Percentiles rank a stretch among this genome's conserved stretches.
These are phyloP conservation scores for Xylaria longipes DNA, from an alignment of 495 filamentous ascomycete species.

Conservation along the genomic window DNA sequence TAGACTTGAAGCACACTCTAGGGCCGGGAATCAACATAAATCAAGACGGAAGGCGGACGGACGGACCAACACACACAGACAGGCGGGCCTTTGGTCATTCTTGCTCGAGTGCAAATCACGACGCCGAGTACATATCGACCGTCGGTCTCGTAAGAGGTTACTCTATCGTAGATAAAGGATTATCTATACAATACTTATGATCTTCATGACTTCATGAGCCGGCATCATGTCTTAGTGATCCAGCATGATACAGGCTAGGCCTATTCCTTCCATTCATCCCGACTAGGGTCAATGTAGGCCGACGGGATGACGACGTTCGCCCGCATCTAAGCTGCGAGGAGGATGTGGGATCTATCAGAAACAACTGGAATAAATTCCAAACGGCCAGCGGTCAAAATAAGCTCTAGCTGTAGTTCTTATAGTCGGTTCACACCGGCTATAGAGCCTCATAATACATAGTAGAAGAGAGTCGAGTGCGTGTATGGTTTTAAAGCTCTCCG, in stretches of 20 bases:
- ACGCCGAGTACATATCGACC: not conserved
- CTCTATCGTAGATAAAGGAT: conserved; percentile 12
- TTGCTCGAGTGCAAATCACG: not conserved
- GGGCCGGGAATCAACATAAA: not conserved
- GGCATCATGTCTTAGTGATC: not conserved
- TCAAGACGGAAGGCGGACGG: not conserved
- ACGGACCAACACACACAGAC: not conserved
- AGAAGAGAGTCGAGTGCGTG: not conserved
- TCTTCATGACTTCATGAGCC: conserved; percentile 2
- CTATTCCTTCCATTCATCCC: not conserved
- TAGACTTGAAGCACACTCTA: conserved; percentile 13
- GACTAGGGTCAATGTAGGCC: not conserved
- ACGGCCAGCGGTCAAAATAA: not conserved
- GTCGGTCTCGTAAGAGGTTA: not conserved
- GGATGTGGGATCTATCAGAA: not conserved
- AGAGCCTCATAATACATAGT: not conserved
- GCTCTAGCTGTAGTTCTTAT: not conserved
- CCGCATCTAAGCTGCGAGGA: not conserved
- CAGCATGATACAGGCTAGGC: not conserved
- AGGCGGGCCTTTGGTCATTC: not conserved
- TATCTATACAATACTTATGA: not conserved
- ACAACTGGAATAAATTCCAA: not conserved
- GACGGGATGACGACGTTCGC: not conserved
- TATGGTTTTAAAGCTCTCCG: not conserved
- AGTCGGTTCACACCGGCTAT: not conserved